phyloP scores from a whole-genome alignment of 2,329 filamentous ascomycete genomes.

The Grosmannia serpens region DNA sequence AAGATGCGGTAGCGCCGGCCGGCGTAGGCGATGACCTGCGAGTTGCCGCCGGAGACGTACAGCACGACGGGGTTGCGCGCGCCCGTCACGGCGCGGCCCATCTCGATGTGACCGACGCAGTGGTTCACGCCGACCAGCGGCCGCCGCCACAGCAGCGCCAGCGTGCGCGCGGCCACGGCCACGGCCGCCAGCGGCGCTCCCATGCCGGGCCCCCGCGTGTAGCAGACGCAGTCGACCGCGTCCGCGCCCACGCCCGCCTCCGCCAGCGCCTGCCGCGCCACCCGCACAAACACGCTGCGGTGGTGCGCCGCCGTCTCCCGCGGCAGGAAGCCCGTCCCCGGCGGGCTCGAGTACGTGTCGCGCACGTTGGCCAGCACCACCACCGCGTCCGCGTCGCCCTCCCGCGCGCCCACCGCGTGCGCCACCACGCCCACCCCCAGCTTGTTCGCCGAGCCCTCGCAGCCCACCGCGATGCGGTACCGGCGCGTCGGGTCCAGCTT shows the following conservation, averaged over 20 bases:
- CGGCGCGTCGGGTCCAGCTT: conserved; percentile 15
- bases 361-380: conserved; percentile 84
- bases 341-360: conserved; percentile 85
- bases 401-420: conserved; percentile 38
- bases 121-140: conserved; percentile 94
- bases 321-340: conserved; percentile 87
- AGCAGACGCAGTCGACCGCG: conserved; percentile 87
- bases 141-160: conserved; percentile 75
- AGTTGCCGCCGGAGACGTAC: conserved; percentile 93
- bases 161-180: conserved; percentile 58
- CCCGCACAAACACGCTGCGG: conserved; percentile 66
- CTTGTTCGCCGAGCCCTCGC: conserved; percentile 95
- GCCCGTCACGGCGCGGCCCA: conserved; percentile 88
- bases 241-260: conserved; percentile 49
- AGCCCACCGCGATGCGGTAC: conserved; percentile 44
- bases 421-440: conserved; percentile 86
- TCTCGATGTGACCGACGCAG: conserved; percentile 97
- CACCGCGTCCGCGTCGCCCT: conserved; percentile 29
- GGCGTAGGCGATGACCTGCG: conserved; percentile 94
- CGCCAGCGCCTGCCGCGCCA: conserved; percentile 69
- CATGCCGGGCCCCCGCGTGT: conserved; percentile 93
- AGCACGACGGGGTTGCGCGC: conserved; percentile 86
- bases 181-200: conserved; percentile 82
- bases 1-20: conserved; percentile 95
- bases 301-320: conserved; percentile 95